phyloP scores from a whole-genome alignment of 2,329 filamentous ascomycete genomes.

The Zarea fungicola region DNA sequence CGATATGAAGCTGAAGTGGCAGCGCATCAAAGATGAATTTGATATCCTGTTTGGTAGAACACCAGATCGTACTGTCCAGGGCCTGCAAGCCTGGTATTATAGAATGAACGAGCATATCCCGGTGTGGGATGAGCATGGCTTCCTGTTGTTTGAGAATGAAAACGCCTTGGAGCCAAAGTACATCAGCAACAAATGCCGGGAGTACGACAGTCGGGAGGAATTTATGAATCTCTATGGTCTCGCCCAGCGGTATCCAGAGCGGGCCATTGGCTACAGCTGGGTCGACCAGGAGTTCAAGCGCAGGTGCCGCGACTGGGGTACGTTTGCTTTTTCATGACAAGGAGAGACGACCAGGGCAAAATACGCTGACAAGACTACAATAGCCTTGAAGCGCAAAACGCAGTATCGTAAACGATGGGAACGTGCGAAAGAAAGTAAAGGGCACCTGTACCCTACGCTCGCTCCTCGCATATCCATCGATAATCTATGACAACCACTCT shows the following conservation, averaged over 20 bases:
- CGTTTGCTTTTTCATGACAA: constrained; percentile 20
- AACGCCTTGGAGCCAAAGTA: constrained; percentile 33
- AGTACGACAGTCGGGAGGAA: constrained; percentile 31
- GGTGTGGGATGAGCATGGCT: constrained; percentile 34
- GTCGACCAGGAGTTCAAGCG: constrained; percentile 34
- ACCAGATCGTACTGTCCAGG: constrained; percentile 34
- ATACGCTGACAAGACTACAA: constrained; percentile 17
- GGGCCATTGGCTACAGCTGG: constrained; percentile 42
- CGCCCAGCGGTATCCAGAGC: constrained; percentile 42
- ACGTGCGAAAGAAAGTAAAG: constrained; percentile 33
- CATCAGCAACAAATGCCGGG: constrained; percentile 35
- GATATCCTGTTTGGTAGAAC: constrained; percentile 32
- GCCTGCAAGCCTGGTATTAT: constrained; percentile 40
- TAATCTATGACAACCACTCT: too few relatives aligned
- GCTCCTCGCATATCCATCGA: too few relatives aligned
- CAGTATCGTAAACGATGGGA: constrained; percentile 34
- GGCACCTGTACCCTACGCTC: too few relatives aligned
- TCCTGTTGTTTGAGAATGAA: constrained; percentile 34
- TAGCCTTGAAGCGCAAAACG: constrained; percentile 29
- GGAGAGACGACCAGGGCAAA: not conserved
- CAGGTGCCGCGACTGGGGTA: constrained; percentile 35
- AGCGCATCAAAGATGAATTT: constrained; percentile 35
- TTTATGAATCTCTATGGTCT: constrained; percentile 32
- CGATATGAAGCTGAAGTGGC: constrained; percentile 39
- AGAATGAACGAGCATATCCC: constrained; percentile 39